phyloP scores from a whole-genome alignment of 192 early-diverging fungal genomes.

The Fimicolochytrium jonesii region DNA sequence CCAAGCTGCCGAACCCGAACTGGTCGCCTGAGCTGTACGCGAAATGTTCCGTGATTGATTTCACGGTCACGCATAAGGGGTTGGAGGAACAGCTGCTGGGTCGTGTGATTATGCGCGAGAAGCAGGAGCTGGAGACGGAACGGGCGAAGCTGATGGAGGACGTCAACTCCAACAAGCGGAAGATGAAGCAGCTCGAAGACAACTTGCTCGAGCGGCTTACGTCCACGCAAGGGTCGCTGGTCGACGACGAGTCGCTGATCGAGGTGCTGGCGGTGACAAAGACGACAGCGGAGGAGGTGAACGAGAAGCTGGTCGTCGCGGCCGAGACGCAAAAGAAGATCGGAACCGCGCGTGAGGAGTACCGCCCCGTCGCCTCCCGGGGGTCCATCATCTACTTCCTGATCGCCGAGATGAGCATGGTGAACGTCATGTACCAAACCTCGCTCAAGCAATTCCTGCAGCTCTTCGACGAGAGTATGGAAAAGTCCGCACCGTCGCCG shows the following conservation, averaged over 20 bases:
- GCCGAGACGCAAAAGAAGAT: conserved; percentile 69
- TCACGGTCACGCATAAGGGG: conserved; percentile 60
- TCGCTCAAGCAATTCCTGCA: conserved; percentile 63
- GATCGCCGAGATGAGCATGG: conserved; percentile 67
- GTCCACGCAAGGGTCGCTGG: conserved; percentile 61
- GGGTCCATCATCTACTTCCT: conserved; percentile 64
- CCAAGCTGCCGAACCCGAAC: conserved; percentile 62
- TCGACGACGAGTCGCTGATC: conserved; percentile 65
- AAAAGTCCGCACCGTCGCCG: conserved; percentile 56
- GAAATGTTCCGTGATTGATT: conserved; percentile 62
- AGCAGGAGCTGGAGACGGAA: conserved; percentile 65
- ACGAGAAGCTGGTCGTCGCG: conserved; percentile 60
- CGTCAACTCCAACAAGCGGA: conserved; percentile 62
- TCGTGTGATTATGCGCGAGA: conserved; percentile 62
- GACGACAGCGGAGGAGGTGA: conserved; percentile 61
- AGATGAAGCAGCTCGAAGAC: conserved; percentile 69
- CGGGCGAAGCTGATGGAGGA: conserved; percentile 61
- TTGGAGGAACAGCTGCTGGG: conserved; percentile 63
- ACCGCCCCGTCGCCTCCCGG: conserved; percentile 56
- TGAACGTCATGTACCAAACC: conserved; percentile 65
- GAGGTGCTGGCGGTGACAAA: conserved; percentile 62
- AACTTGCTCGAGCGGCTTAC: conserved; percentile 59
- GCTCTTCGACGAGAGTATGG: conserved; percentile 66
- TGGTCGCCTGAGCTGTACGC: conserved; percentile 66
- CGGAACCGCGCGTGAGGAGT: conserved; percentile 59